A percentile compares a stretch with the other conserved stretches of the same genome.
Evolutionary conservation across 2,329 filamentous ascomycete genomes (phyloP).

Genomic region (Phyllachora maydis): DNA sequence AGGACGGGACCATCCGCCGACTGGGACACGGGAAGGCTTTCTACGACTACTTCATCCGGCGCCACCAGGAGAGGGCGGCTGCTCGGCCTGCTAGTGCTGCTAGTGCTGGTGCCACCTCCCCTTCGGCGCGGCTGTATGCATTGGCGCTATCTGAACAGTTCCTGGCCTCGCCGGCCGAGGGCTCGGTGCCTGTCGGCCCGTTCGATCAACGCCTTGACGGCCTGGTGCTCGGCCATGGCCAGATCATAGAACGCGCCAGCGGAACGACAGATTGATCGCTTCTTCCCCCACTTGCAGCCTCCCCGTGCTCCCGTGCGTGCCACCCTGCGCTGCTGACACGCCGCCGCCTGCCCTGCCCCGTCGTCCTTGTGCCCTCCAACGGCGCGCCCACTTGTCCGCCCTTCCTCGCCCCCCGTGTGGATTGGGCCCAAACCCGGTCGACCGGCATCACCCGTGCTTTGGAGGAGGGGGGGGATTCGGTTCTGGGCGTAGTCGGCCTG

Average conservation of each 20-base stretch:
- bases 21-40: constrained; percentile 92
- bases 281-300: too few species aligned
- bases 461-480: too few species aligned
- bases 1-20: constrained; percentile 38
- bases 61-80: constrained; percentile 33
- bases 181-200: constrained; percentile 51
- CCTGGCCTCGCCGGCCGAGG: constrained; percentile 31
- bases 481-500: neutral
- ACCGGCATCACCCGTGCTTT: too few species aligned
- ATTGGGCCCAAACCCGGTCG: too few species aligned
- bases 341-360: too few species aligned
- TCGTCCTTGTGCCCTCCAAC: too few species aligned
- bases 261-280: constrained; percentile 26
- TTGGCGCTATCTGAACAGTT: constrained; percentile 77
- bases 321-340: too few species aligned
- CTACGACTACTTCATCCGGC: constrained; percentile 81
- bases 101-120: too few species aligned
- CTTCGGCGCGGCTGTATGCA: constrained; percentile 41
- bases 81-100: too few species aligned
- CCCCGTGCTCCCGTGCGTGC: too few species aligned
- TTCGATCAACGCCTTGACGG: constrained; percentile 69
- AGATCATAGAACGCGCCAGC: constrained; percentile 19
- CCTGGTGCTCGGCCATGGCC: constrained; percentile 51
- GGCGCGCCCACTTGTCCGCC: too few species aligned
- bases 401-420: too few species aligned